Evolutionary conservation across 2,329 filamentous ascomycete genomes (phyloP), one percentile per base, ranked within the genome.

Genomic region (Dactylellina parvicollis): DNA sequence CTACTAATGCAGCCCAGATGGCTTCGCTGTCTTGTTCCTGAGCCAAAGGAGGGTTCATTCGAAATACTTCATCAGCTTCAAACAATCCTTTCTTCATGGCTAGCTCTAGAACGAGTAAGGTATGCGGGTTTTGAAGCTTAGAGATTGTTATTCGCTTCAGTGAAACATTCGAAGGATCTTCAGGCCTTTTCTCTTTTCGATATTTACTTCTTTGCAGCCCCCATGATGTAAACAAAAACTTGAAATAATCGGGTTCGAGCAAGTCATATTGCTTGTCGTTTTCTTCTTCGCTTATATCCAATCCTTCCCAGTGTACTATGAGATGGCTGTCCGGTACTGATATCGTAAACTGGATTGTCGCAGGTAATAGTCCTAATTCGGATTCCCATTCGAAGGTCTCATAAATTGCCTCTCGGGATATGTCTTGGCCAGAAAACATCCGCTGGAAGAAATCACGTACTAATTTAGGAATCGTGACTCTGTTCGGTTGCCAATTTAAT

Each of bases 1-100:
- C 44, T n/a, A 54, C n/a, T 4, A 69, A 44, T 10, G 55, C 55
- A 4, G 20, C 4, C 55, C 62, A 67, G 10, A 57, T 20, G 1
- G 22, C 9, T 2, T n/a, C 7, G 3, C 16, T 3, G 1, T 14
- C 14, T n/a, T n/a, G n/a, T 12, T 10, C n/a, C 0, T 38, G 10
- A 14, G 12, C 16, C 3, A 10, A 1, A 1, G 28, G 40, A 2
- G 40, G 22, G 26, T 4, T 14, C 22, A 59, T 32, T 18, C 22
- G 9, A 18, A 47, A 47, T 2, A 36, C 0, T 0, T 47, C 55
- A 5, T 20, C 56, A 5, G 42, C 4, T 22, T 46, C 54, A 2
- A 14, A 5, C 8, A 57, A 24, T n/a, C 32, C 16, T 32, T 2
- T n/a, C n/a, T n/a, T n/a, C n/a, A n/a, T n/a, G n/a, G n/a, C n/a